Conservation (phyloP, 805 yeast species). For the Pachysolen tannophilus region DNA sequence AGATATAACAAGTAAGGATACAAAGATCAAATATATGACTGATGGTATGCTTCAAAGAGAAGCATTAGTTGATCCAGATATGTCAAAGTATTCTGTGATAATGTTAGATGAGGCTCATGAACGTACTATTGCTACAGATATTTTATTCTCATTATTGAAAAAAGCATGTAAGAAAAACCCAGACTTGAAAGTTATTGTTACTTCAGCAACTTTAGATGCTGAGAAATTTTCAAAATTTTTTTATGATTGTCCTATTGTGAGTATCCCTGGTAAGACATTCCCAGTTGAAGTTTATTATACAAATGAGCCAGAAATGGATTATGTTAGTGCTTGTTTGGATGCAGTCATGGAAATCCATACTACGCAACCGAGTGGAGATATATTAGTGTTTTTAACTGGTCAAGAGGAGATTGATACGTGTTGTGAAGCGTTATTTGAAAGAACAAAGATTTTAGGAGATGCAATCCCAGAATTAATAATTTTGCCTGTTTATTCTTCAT, state of each 20-base stretch:
- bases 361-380: conserved; percentile 72
- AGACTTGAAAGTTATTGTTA: conserved; percentile 67
- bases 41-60: conserved; percentile 95
- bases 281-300: conserved; percentile 85
- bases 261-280: conserved; percentile 83
- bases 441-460: conserved; percentile 57
- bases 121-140: conserved; percentile 89
- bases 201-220: conserved; percentile 92
- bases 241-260: conserved; percentile 70
- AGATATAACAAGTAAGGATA: conserved; percentile 55
- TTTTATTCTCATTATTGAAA: conserved; percentile 76
- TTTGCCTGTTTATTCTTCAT: conserved; percentile 83
- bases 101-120: conserved; percentile 98
- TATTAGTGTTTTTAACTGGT: conserved; percentile 79
- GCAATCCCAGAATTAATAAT: conserved; percentile 59
- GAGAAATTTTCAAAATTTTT: conserved; percentile 78
- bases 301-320: conserved; percentile 78
- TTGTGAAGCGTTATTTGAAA: conserved; percentile 62
- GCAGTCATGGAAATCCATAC: conserved; percentile 82
- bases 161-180: conserved; percentile 65
- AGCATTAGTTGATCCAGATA: conserved; percentile 70
- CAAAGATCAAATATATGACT: conserved; percentile 86
- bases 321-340: conserved; percentile 75
- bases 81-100: conserved; percentile 72
- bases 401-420: conserved; percentile 93